Evolutionary conservation across 768 basidiomycete genomes (phyloP), one percentile per base, ranked within the genome.

Genomic region (Tephrocybe rancida): DNA sequence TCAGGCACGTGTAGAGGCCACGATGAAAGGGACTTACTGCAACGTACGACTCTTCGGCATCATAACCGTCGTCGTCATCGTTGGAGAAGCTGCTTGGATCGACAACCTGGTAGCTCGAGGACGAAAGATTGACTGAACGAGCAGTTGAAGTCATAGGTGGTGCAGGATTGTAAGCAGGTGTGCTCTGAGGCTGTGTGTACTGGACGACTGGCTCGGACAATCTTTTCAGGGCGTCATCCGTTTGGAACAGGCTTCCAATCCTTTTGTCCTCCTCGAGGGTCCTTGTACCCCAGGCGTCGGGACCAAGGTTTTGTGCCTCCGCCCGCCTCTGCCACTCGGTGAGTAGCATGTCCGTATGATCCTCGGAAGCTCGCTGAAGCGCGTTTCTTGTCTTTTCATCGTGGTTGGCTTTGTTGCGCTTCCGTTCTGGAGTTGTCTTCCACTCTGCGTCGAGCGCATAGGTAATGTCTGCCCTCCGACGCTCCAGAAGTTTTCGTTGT

Each of bases 241-340:
- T 75, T n/a, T 54, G 39, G 21, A 80, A 64, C 1, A 71, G 64
- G 32, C 64, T 63, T 30, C 67, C 67, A 26, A 76, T 71, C 10
- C 66, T 67, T 18, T 59, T 58, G 42, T 64, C 66, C 50, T 80
- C 79, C 18, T 62, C 66, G 5, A 59, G 55, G 4, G 74, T 70
- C 59, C 80, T 77, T 43, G 71, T 67, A 2, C 67, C 70, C 80
- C 79, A 82, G 56, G 77, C 72, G 38, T 77, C 74, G 57, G 70
- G 69, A 39, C 60, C 57, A 48, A 81, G 68, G 16, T 70, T 66
- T 8, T 66, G 70, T 8, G 57, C 54, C 9, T 57, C 42, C 35
- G 80, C 64, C 49, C 70, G 60, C 14, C 59, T 54, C 41, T 76
- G 70, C 80, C 80, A 81, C 57, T 78, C 73, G 38, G 65, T 63